phyloP scores from a whole-genome alignment of 352 stramenopile genomes.

The Phytopythium kandeliae region DNA sequence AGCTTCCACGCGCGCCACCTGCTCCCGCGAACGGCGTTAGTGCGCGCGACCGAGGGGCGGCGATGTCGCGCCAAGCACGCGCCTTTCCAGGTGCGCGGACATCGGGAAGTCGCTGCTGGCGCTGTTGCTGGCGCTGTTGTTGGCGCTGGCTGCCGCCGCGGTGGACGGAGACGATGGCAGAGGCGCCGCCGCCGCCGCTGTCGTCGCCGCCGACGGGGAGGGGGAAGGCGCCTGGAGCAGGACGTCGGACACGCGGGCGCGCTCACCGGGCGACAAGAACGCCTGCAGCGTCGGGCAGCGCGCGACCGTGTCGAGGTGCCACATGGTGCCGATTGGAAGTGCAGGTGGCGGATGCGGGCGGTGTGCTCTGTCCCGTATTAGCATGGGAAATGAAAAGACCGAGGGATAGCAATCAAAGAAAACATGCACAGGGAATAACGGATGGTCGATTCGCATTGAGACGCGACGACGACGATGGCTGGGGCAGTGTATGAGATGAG shows the following conservation, averaged over 20 bases:
- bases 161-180: background rate
- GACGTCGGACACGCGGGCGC: conserved; percentile 8
- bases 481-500: too few species aligned
- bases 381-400: too few species aligned
- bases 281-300: conserved; percentile 34
- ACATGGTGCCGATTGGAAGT: conserved; percentile 13
- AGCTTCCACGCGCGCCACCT: conserved; percentile 73
- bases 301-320: conserved; percentile 27
- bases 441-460: too few species aligned
- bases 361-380: background rate
- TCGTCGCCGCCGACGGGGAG: background rate
- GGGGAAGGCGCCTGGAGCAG: background rate
- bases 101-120: conserved; percentile 7
- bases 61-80: background rate
- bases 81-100: conserved; percentile 43
- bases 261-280: conserved; percentile 22
- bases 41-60: background rate
- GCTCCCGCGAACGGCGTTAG: background rate
- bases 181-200: conserved; percentile 1
- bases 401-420: too few species aligned
- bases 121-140: background rate
- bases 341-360: background rate
- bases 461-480: too few species aligned
- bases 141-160: too few species aligned
- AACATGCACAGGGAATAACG: too few species aligned